Base-by-base conservation (phyloP, 176 grass and related monocot species). In the Chrysopogon serrulatus region DNA sequence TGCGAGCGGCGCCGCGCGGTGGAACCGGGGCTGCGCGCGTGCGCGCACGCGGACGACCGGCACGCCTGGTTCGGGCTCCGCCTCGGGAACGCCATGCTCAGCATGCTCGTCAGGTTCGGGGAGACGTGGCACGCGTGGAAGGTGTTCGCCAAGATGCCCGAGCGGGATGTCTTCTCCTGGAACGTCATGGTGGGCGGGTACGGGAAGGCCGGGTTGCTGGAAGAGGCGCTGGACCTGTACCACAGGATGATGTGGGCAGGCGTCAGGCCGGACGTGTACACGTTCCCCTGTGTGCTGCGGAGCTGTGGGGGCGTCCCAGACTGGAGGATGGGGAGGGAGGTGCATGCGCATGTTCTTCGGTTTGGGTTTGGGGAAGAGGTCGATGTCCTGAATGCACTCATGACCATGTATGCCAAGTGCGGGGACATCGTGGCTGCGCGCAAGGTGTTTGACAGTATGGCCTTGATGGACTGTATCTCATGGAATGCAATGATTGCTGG, bases 331-430 rank as follows among this genome's bases (percentile, higher is more conserved):
- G 95, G 95, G 2, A 90, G 84, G 76, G 96, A 91, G 85, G 85
- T 98, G 51, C 96, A 98, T 82, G 91, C 87, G 0, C 96, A 98
- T 82, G 91, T 98, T 23, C 60, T 95, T 31, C 84, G 96, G 26
- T 95, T 93, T 10, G 89, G 89, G 13, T 90, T 87, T 65, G 91
- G 73, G 4, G 84, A 37, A 1, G 93, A 95, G 73, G 81, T 93
- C 0, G 93, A 98, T 11, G 76, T 90, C 15, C 71, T 88, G 9
- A 98, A 98, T 57, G 87, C 96, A 7, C 65, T 98, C 8, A 86
- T 98, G 21, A 95, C 91, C 1, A 98, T 98, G 95, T 98, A 98
- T 71, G 83, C 92, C n/a, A 98, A 98, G 80, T 98, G 92, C 1
- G 65, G 90, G 17, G 86, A 95, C 77, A 57, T 57, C 14, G 61